These are phyloP conservation scores for Wickerhamiella infanticola DNA, from an alignment of 1,139 yeast genomes.

Conservation along the genomic window DNA sequence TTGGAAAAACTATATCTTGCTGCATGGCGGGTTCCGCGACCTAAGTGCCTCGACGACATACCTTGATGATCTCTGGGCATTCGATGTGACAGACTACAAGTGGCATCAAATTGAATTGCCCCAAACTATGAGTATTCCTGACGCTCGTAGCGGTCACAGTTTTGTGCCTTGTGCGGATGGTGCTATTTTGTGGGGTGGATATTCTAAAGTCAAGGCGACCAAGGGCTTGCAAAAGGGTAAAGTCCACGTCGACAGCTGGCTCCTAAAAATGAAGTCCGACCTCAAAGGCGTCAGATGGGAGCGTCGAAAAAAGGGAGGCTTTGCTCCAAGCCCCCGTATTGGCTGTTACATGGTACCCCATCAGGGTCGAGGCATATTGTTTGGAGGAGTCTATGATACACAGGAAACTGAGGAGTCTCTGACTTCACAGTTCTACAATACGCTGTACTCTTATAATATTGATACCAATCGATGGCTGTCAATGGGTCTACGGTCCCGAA, in stretches of 20 bases:
- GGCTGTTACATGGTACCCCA: slow-evolving; percentile 85
- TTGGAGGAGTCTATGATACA: slow-evolving; percentile 91
- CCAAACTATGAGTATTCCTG: slow-evolving; percentile 65
- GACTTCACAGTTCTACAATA: slow-evolving; percentile 73
- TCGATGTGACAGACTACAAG: slow-evolving; percentile 75
- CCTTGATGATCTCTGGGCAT: slow-evolving; percentile 77
- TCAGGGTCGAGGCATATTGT: slow-evolving; percentile 81
- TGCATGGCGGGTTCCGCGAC: slow-evolving; percentile 91
- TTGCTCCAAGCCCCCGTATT: slow-evolving; percentile 82
- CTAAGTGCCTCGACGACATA: slow-evolving; percentile 73
- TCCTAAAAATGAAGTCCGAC: slow-evolving; percentile 74
- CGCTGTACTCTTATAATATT: slow-evolving; percentile 64
- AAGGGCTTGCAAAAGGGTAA: slow-evolving; percentile 87
- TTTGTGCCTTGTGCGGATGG: slow-evolving; percentile 73
- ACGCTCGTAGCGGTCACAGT: slow-evolving; percentile 88
- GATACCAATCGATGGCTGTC: slow-evolving; percentile 86
- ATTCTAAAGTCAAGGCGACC: slow-evolving; percentile 80
- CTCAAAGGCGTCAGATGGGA: slow-evolving; percentile 75
- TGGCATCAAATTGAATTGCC: slow-evolving; percentile 90
- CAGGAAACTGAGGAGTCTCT: slow-evolving; percentile 91
- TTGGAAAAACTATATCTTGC: slow-evolving; percentile 78
- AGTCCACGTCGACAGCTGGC: slow-evolving; percentile 79
- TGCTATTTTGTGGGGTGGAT: slow-evolving; percentile 82
- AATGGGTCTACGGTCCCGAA: slow-evolving; percentile 49
- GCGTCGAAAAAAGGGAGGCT: slow-evolving; percentile 76